Conservation (phyloP, 345 rosid species). For the Rhizophora apiculata region DNA sequence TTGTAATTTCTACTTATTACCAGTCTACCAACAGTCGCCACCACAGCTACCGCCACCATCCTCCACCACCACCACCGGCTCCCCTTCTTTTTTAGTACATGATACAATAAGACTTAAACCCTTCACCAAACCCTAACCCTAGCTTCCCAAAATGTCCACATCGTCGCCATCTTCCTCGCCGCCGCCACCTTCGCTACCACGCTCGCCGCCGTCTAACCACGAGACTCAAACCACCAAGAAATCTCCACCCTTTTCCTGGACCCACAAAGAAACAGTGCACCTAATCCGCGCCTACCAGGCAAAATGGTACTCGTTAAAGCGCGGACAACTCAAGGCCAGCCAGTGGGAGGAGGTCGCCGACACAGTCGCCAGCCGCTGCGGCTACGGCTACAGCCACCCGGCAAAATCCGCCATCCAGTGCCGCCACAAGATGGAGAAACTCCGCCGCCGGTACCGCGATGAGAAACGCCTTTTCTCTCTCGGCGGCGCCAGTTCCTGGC, state of each 20-base stretch:
- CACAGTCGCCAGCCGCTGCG: conserved; percentile 61
- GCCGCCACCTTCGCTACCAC: conserved; percentile 9
- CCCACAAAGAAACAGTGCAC: conserved; percentile 62
- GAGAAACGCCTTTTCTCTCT: conserved; percentile 41
- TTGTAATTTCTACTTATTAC: too few species aligned
- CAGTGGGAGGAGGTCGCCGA: conserved; percentile 81
- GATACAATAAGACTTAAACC: not conserved
- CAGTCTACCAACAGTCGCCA: not conserved
- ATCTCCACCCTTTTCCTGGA: conserved; percentile 68
- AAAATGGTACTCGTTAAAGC: conserved; percentile 63
- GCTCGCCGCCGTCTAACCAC: conserved; percentile 8
- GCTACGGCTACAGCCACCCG: conserved; percentile 41
- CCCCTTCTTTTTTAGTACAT: not conserved
- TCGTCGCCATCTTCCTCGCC: conserved; percentile 14
- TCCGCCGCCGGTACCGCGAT: conserved; percentile 62
- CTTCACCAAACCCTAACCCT: conserved; percentile 6
- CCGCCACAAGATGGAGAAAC: conserved; percentile 88
- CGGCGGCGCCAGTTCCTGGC: conserved; percentile 45
- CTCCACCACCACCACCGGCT: not conserved
- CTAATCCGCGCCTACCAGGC: conserved; percentile 66
- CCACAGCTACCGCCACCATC: conserved; percentile 2
- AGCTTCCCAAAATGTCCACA: conserved; percentile 7
- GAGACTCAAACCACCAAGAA: conserved; percentile 24
- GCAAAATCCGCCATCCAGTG: conserved; percentile 59
- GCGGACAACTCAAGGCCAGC: conserved; percentile 59